Evolutionary conservation across 2,329 filamentous ascomycete species (phyloP).

Genomic region (Penicillium occitanis): DNA sequence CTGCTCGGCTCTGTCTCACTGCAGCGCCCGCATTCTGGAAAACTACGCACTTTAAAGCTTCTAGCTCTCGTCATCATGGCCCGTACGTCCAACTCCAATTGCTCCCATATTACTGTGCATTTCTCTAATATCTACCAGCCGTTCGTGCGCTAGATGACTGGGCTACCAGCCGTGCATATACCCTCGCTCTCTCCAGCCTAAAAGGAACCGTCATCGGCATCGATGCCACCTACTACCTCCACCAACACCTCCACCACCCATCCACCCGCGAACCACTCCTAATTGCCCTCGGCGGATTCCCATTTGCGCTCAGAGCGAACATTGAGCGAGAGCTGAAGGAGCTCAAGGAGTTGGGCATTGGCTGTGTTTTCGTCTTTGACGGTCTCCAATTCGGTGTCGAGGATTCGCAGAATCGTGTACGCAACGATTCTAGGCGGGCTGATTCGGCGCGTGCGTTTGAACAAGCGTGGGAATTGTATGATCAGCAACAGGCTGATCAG

Average conservation of each 20-base stretch:
- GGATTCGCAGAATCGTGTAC: slow-evolving; percentile 61
- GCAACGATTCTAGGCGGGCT: slow-evolving; percentile 62
- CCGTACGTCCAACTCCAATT: slow-evolving; percentile 12
- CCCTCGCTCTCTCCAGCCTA: slow-evolving; percentile 66
- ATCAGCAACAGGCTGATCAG: slow-evolving; percentile 72
- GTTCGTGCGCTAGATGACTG: slow-evolving; percentile 58
- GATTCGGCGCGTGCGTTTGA: slow-evolving; percentile 68
- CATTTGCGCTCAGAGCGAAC: slow-evolving; percentile 71
- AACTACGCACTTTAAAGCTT: slow-evolving; percentile 5
- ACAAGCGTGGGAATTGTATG: slow-evolving; percentile 84
- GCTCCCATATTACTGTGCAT: background rate
- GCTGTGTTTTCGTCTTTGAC: slow-evolving; percentile 88
- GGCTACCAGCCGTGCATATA: slow-evolving; percentile 55
- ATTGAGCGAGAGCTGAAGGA: slow-evolving; percentile 74
- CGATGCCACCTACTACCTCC: slow-evolving; percentile 86
- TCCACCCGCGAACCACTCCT: slow-evolving; percentile 82
- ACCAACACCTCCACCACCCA: slow-evolving; percentile 69
- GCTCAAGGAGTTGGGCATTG: slow-evolving; percentile 69
- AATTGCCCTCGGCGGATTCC: slow-evolving; percentile 83
- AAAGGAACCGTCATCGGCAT: slow-evolving; percentile 75
- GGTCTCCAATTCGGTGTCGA: slow-evolving; percentile 78
- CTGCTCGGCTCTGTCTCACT: slow-evolving; percentile 8
- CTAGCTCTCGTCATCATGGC: slow-evolving; percentile 16
- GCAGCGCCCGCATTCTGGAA: slow-evolving; percentile 19
- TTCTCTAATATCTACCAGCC: slow-evolving; percentile 5